Evolutionary conservation across 2,329 filamentous ascomycete species (phyloP).

Genomic region (Beauveria medogensis): DNA sequence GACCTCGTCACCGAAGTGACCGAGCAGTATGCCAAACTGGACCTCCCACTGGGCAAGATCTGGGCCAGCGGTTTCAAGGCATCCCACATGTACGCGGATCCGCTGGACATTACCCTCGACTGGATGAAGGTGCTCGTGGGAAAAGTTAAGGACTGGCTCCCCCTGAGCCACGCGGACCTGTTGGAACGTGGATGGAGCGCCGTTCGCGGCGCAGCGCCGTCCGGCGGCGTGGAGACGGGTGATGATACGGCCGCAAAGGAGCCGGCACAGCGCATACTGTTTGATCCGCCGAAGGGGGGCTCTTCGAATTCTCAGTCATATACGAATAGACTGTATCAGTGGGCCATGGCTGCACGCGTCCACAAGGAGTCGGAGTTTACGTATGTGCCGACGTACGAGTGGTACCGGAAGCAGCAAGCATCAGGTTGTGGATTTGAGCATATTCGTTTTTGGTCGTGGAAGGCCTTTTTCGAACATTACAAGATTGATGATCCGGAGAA

Average conservation of each 20-base stretch:
- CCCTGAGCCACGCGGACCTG: constrained; percentile 24
- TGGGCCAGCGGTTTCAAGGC: constrained; percentile 36
- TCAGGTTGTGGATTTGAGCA: constrained; percentile 44
- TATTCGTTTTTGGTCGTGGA: constrained; percentile 37
- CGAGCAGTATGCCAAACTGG: constrained; percentile 19
- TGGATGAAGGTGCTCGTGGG: constrained; percentile 26
- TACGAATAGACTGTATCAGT: constrained; percentile 37
- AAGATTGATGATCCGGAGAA: constrained; percentile 20
- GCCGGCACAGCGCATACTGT: constrained; percentile 29
- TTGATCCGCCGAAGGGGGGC: constrained; percentile 34
- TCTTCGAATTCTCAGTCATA: background rate
- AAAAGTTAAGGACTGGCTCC: constrained; percentile 28
- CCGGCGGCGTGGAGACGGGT: constrained; percentile 9
- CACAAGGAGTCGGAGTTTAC: constrained; percentile 22
- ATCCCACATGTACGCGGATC: constrained; percentile 17
- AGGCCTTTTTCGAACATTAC: constrained; percentile 28
- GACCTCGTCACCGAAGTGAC: constrained; percentile 26
- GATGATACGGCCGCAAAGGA: constrained; percentile 12
- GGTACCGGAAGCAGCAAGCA: constrained; percentile 40
- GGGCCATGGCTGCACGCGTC: constrained; percentile 18
- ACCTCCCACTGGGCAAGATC: constrained; percentile 29
- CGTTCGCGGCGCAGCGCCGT: constrained; percentile 16
- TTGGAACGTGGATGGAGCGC: constrained; percentile 29
- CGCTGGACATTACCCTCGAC: constrained; percentile 35
- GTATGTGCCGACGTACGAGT: constrained; percentile 40